Base-by-base conservation (phyloP, 139 green algal species). In the Micractinium sp. region DNA sequence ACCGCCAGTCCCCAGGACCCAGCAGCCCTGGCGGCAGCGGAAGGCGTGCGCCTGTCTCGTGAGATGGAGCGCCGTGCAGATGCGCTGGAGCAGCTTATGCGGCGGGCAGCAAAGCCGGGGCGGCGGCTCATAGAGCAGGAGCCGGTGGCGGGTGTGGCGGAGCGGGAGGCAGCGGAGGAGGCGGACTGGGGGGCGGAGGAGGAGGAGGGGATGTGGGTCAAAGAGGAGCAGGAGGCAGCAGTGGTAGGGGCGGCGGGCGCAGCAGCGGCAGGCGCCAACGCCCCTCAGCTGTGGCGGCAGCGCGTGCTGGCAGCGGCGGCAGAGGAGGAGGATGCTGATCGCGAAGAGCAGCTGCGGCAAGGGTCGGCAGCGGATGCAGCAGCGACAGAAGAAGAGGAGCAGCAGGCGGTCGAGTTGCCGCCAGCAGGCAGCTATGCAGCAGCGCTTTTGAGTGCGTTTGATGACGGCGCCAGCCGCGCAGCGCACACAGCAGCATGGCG, bases 361-460 rank as follows among this genome's bases (percentile, higher is more conserved):
- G 16, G 18, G 67, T 15, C 67, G 20, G 67, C 75, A n/a, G 36
- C 73, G 12, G 12, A n/a, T 36, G 23, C 77, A 83, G 79, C 19
- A 5, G 29, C 41, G 31, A 5, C 27, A 27, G 41, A 41, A 82
- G 76, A 38, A 82, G 78, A 22, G 60, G 20, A 75, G 35, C 4
- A 76, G 81, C 31, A 60, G 9, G 39, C 36, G 76, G 38, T 25
- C 9, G 77, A 76, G 27, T 33, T 25, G 82, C 82, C 82, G 33
- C 47, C 60, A 1, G 18, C 60, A 15, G 82, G 82, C 82, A 87
- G 61, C 82, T 87, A 87, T 60, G 35, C 82, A 20, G 82, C 82
- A 7, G 82, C 82, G 5, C 4, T 87, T 63, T 63, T 87, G 82
- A 36, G 13, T 22, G 61, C 82, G 0, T 76, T 87, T 31, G 82